Base-by-base conservation (phyloP, 2,329 filamentous ascomycete genomes). In the Aspergillus udagawae region DNA sequence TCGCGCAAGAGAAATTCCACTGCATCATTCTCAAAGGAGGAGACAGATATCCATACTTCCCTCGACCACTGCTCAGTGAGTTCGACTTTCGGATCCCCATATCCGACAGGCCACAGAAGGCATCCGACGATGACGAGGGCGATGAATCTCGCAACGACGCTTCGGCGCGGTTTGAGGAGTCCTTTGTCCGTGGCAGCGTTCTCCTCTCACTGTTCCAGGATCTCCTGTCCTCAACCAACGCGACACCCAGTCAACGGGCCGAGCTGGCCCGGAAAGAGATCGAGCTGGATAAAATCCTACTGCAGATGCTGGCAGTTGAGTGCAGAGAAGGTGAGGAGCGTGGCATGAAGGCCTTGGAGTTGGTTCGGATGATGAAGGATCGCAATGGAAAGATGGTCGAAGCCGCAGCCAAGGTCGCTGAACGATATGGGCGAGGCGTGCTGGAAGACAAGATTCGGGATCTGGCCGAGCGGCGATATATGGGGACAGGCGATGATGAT, bases 21-120 rank as follows among this genome's bases (percentile, higher is more conserved):
- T 99, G 95, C 78, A 97, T 99, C 76, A 97, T 99, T 67, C 86
- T 99, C 70, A 99, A 99, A 77, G 94, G 94, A 61, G 90, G 89
- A 38, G 94, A 99, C 70, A 85, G 88, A 69, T 91, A 97, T 69
- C 92, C 93, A 0, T 97, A 94, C 78, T 97, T 93, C 77, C 94
- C 91, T 10, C 87, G 90, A 9, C 92, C 91, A 2, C 79, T 97
- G 41, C 86, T 99, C 38, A 92, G 88, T 45, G 94, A 99, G 72
- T 99, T 99, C 70, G 90, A 92, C 51, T 96, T 99, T 72, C 86
- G 88, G 47, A 84, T 99, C 20, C 94, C 95, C 0, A 79, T 97
- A 35, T 84, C 85, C 3, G 84, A 84, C 1, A 73, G 78, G 4
- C 73, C 77, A 2, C 77, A 80, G 0, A 77, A 68, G 50, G 65